Percentiles rank a stretch among this genome's conserved stretches.
These are phyloP conservation scores for Penicillium sp. DNA, from an alignment of 2,329 filamentous ascomycete species.

Conservation along the genomic window DNA sequence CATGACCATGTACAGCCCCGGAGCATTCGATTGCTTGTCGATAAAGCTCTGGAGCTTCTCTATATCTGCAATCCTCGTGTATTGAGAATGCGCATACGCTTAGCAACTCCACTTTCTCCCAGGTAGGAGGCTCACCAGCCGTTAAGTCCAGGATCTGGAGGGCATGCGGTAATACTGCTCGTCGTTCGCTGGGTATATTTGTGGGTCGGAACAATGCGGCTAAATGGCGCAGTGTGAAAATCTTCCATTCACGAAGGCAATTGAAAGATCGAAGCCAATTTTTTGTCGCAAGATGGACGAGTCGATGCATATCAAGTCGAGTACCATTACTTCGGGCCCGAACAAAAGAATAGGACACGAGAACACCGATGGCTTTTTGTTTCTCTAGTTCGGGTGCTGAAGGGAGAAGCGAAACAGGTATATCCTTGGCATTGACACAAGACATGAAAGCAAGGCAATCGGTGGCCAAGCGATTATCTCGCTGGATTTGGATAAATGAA, in stretches of 20 bases:
- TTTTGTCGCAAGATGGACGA: constrained; percentile 31
- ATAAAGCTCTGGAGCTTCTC: not conserved
- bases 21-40: not conserved
- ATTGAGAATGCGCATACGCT: too few relatives aligned
- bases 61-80: not conserved
- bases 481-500: constrained; percentile 33
- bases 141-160: not conserved
- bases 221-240: not conserved
- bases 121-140: not conserved
- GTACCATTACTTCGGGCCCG: not conserved
- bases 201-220: not conserved
- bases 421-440: constrained; percentile 27
- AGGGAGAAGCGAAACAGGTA: constrained; percentile 28
- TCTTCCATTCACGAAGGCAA: not conserved
- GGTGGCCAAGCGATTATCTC: constrained; percentile 15
- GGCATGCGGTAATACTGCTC: not conserved
- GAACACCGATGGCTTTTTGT: constrained; percentile 20
- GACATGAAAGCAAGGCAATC: constrained; percentile 31
- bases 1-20: not conserved
- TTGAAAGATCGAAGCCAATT: constrained; percentile 25
- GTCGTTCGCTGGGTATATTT: not conserved
- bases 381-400: not conserved
- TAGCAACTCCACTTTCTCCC: not conserved
- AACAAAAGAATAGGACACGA: not conserved
- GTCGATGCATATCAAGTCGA: constrained; percentile 28